Evolutionary conservation across 768 basidiomycete genomes (phyloP).

Genomic region (Lactarius vividus): DNA sequence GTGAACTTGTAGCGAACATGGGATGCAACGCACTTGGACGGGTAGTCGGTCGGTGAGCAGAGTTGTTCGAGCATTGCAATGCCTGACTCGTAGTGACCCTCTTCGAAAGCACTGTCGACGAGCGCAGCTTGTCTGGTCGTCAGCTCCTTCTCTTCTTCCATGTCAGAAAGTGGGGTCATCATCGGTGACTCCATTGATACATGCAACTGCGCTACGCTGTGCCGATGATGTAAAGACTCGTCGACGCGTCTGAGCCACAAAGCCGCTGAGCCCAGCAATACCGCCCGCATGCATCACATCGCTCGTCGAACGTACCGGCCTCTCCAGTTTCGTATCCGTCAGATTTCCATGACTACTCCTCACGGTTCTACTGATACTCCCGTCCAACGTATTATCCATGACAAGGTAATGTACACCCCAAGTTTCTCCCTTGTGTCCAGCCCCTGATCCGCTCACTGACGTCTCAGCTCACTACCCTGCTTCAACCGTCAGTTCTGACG

Average conservation of each 20-base stretch:
- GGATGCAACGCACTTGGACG: slow-evolving; percentile 48
- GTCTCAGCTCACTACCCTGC: slow-evolving; percentile 55
- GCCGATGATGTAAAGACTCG: not conserved
- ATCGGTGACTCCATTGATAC: not conserved
- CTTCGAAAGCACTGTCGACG: slow-evolving; percentile 74
- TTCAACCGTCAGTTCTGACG: slow-evolving; percentile 59
- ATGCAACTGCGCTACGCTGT: not conserved
- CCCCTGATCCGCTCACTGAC: slow-evolving; percentile 20
- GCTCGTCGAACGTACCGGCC: slow-evolving; percentile 24
- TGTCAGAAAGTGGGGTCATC: slow-evolving; percentile 4
- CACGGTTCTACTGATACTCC: slow-evolving; percentile 17
- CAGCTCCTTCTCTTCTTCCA: slow-evolving; percentile 16
- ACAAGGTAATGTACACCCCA: slow-evolving; percentile 28
- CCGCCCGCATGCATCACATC: slow-evolving; percentile 13
- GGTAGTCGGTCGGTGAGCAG: slow-evolving; percentile 54
- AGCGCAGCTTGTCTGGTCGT: slow-evolving; percentile 36
- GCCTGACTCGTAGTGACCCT: slow-evolving; percentile 70
- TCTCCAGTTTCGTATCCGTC: slow-evolving; percentile 26
- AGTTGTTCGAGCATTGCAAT: slow-evolving; percentile 61
- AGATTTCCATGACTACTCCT: slow-evolving; percentile 27
- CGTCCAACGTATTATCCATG: slow-evolving; percentile 25
- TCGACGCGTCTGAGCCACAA: slow-evolving; percentile 3
- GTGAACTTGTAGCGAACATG: not conserved
- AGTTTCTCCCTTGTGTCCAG: slow-evolving; percentile 10
- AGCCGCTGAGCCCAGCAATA: not conserved